Evolutionary conservation across 306 rosid species (phyloP), one percentile per base, ranked within the genome.

Genomic region (Echinosophora koreensis): DNA sequence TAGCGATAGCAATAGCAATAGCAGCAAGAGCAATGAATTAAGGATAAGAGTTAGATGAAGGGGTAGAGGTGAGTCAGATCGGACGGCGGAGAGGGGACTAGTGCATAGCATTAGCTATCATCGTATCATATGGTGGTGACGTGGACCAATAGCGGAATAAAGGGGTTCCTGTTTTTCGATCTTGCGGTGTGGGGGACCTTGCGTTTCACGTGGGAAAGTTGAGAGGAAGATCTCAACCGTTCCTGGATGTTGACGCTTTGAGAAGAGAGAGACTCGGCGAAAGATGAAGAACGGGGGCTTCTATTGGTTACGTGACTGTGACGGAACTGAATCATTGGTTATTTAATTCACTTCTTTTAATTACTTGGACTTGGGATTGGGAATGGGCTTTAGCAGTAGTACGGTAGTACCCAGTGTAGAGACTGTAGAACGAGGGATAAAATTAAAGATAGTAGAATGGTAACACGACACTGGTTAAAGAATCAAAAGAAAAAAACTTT

Each of bases 1-100:
- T 69, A n/a, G 32, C 39, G 4, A 35, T 4, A n/a, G 22, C 4
- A 5, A 6, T 6, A 2, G 28, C 14, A 9, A 47, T 47, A 44
- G 13, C 2, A 10, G 14, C 12, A 38, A 35, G 71, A 44, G 73
- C 69, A 83, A 61, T 49, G 15, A 47, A 17, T 28, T 5, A 39
- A 57, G 84, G 93, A 89, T 87, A 89, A 89, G 89, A 84, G 68
- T 22, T 22, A 3, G 27, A 82, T 84, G 69, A 17, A 89, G 83
- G 88, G 89, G 4, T 47, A 6, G 47, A 42, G 78, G 46, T 60
- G 32, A 1, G 37, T 22, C 35, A 14, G 35, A 89, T 91, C 93
- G 0, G n/a, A 91, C 90, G 90, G 86, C 64, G 0, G n/a, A 60
- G 51, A 50, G 0, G 10, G 56, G 47, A 44, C 0, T 1, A 37